phyloP scores from a whole-genome alignment of 2,329 filamentous ascomycete genomes.

The Fusarium compactum region DNA sequence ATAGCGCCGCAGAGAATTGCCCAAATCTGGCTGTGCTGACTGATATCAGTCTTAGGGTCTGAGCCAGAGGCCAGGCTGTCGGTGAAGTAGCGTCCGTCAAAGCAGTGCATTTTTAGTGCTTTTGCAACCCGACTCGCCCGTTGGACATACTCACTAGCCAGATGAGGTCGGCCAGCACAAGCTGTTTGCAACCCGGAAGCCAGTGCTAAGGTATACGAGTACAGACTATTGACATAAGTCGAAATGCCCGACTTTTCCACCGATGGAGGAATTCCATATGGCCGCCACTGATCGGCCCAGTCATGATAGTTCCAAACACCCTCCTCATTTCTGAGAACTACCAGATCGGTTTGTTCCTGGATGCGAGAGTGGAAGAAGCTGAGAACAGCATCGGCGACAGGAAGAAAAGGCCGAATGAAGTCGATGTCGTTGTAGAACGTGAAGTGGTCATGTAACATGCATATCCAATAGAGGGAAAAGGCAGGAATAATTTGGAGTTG shows the following conservation, averaged over 20 bases:
- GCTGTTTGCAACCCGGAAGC: not conserved
- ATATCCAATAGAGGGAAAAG: constrained; percentile 5
- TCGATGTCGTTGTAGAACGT: not conserved
- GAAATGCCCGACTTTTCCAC: not conserved
- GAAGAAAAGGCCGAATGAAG: not conserved
- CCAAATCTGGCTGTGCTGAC: not conserved
- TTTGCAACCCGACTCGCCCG: not conserved
- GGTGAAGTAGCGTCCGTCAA: not conserved
- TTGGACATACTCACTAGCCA: not conserved
- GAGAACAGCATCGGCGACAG: not conserved
- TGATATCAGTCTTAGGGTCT: not conserved
- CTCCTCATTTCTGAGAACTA: not conserved
- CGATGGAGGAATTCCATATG: not conserved
- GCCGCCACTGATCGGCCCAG: not conserved
- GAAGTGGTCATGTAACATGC: not conserved
- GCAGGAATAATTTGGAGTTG: not conserved
- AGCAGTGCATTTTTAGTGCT: not conserved
- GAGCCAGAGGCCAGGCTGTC: not conserved
- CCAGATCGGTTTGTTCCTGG: accelerated
- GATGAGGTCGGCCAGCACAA: not conserved
- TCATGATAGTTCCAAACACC: not conserved
- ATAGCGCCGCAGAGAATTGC: not conserved
- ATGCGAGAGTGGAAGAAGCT: not conserved
- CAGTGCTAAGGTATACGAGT: not conserved
- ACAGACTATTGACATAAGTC: not conserved